Percentiles rank a stretch among this genome's conserved stretches.
Evolutionary conservation across 2,329 filamentous ascomycete genomes (phyloP).

Genomic region (Exophiala phaeomuriformis): DNA sequence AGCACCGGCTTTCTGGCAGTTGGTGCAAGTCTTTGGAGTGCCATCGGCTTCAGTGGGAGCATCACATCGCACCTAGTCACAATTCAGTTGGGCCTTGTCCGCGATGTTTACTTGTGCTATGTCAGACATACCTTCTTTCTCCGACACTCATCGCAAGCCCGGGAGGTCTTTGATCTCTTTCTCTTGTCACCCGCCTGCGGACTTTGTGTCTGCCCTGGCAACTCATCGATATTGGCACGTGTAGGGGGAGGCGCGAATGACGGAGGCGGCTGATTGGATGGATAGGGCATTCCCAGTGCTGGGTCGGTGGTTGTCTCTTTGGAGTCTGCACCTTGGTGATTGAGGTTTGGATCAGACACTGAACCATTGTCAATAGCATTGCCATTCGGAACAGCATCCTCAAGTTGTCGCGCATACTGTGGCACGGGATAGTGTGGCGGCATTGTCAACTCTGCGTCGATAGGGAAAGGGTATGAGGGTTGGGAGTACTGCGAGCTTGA

Average conservation of each 20-base stretch:
- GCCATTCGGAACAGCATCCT: conserved; percentile 4
- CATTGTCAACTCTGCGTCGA: conserved; percentile 19
- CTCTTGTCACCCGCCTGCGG: conserved; percentile 49
- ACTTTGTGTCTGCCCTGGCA: conserved; percentile 13
- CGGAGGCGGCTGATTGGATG: conserved; percentile 5
- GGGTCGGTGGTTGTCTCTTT: conserved; percentile 9
- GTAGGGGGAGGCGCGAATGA: conserved; percentile 10
- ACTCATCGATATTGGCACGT: conserved; percentile 19
- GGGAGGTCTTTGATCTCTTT: conserved; percentile 78
- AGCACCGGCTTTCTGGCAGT: conserved; percentile 69
- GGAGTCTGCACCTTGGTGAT: conserved; percentile 8
- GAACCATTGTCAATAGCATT: conserved; percentile 3
- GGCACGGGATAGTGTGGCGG: conserved; percentile 14
- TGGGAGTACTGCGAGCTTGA: conserved; percentile 13
- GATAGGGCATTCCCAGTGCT: conserved; percentile 20
- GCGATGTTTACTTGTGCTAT: neutral
- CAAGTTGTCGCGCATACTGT: conserved; percentile 11
- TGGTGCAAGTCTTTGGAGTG: conserved; percentile 64
- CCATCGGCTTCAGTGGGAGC: conserved; percentile 62
- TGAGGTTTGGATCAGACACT: conserved; percentile 5
- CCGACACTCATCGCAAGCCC: conserved; percentile 82
- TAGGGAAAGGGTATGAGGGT: conserved; percentile 13
- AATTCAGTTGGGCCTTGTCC: neutral
- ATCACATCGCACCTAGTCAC: conserved; percentile 66
- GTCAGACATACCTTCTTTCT: conserved; percentile 59